Evolutionary conservation across 805 yeast genomes (phyloP), one percentile per base, ranked within the genome.

Genomic region (Torulaspora quercuum): DNA sequence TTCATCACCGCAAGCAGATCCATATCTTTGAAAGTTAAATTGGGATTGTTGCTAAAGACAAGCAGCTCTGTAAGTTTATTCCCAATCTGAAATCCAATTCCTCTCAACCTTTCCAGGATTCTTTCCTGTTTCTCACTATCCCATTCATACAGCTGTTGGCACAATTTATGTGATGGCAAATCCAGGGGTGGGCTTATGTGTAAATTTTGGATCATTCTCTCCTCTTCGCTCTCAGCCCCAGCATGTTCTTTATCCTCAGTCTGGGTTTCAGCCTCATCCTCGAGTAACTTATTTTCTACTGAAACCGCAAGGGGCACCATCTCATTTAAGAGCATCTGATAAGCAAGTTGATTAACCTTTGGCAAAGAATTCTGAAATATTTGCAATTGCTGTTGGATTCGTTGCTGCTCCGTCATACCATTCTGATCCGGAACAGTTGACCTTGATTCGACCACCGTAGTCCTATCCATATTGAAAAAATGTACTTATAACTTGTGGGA

Each of bases 1-100:
- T 90, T 90, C 86, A 92, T 85, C 25, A 90, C 73, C 46, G 85
- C 89, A 24, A 90, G 62, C 8, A 83, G 70, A 43, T 84, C 89
- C 69, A 54, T 80, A 59, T 57, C 75, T 46, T 61, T 61, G 34
- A 59, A 58, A 20, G 67, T 68, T 46, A 76, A 58, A 38, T 72
- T 64, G 10, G 73, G 65, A 28, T 75, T 74, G 28, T 75, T 70
- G 29, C 72, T 64, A 42, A 73, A 67, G 5, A 65, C 61, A 19
- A 67, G 46, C 9, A 75, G 45, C 45, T 77, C 79, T 2, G 75
- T 69, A 10, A 78, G 48, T 23, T 79, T 76, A 9, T 69, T 61
- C 1, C 95, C 95, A 2, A 85, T 68, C 23, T 71, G 68, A 57
- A 70, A 82, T 0, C 97, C 97, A 37, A 79, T 75, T 4, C 64